Evolutionary conservation across 2,329 filamentous ascomycete species (phyloP), one percentile per base, ranked within the genome.

Genomic region (Microcera coccophila): DNA sequence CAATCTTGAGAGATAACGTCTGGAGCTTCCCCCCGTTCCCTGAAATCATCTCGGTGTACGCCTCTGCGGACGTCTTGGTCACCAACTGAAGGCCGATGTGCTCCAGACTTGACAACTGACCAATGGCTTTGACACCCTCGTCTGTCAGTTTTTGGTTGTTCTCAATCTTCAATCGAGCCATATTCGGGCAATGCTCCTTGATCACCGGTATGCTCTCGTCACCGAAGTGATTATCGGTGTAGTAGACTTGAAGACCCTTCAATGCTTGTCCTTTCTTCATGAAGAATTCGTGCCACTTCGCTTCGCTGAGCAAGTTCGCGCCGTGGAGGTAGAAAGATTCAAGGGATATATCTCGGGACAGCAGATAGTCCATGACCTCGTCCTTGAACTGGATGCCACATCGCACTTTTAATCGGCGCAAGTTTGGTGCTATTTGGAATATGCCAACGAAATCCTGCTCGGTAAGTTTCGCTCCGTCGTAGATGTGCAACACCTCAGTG

Each of bases 361-460:
- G 72, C 58, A 96, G 78, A 62, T 91, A 95, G 39, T 88, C 79
- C 64, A 96, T 76, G 32, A 90, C 85, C 29, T 75, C 74, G 57
- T 96, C 86, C 65, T 95, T 95, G 73, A 96, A 85, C 60, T 95
- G 90, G 38, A 93, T 87, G n/a, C 84, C 88, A 57, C 90, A 91
- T 37, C 85, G 82, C 10, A 95, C 70, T 51, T 89, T 85, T 43
- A 96, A 73, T 33, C 76, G 76, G 55, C 80, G 80, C 41, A 95
- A 70, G 5, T 73, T 74, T 0, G 87, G 81, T 44, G 86, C 82
- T 3, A 81, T 75, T 39, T 89, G 84, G 49, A 96, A 90, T 32
- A 95, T 87, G 50, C 83, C 79, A 36, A 87, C 77, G 52, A 85
- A 90, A 58, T 97, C 89, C 52, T 90, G 79, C 2, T 79, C 77